Conservation (phyloP, 306 rosid species). For the Arachis stenosperma region DNA sequence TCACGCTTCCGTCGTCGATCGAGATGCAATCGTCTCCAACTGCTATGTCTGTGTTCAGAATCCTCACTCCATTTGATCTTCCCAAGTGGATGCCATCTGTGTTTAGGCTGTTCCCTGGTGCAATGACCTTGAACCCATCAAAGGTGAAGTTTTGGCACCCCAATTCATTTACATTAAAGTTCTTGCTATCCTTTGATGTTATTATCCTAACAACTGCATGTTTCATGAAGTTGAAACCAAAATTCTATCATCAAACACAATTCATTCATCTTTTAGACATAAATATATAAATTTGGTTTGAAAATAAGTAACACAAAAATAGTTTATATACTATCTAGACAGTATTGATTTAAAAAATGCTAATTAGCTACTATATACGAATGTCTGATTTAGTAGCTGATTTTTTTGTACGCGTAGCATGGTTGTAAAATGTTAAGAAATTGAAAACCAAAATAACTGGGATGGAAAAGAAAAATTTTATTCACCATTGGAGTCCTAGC, state of each 20-base stretch:
- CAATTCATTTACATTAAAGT: neutral
- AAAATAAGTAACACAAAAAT: neutral
- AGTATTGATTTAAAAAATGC: too few relatives aligned
- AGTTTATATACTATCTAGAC: too few relatives aligned
- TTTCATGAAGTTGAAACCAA: conserved; percentile 39
- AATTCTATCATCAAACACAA: conserved; percentile 26
- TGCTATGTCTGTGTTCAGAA: conserved; percentile 32
- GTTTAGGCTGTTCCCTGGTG: conserved; percentile 40
- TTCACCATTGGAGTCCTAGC: conserved; percentile 36
- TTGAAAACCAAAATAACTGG: too few relatives aligned
- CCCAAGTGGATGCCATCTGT: conserved; percentile 60
- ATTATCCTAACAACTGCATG: conserved; percentile 32
- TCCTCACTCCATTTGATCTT: conserved; percentile 37
- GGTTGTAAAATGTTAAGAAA: too few relatives aligned
- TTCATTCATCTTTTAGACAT: neutral
- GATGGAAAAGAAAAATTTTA: neutral
- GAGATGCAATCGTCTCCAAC: conserved; percentile 61
- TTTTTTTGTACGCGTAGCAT: too few relatives aligned
- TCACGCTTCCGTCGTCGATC: conserved; percentile 43
- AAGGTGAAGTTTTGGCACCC: conserved; percentile 40
- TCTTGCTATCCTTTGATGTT: conserved; percentile 18
- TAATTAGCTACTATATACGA: too few relatives aligned
- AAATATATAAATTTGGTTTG: neutral
- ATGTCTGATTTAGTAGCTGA: too few relatives aligned
- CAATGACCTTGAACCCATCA: conserved; percentile 19